Conservation (phyloP, 352 stramenopile species). For the Phytophthora constricta region DNA sequence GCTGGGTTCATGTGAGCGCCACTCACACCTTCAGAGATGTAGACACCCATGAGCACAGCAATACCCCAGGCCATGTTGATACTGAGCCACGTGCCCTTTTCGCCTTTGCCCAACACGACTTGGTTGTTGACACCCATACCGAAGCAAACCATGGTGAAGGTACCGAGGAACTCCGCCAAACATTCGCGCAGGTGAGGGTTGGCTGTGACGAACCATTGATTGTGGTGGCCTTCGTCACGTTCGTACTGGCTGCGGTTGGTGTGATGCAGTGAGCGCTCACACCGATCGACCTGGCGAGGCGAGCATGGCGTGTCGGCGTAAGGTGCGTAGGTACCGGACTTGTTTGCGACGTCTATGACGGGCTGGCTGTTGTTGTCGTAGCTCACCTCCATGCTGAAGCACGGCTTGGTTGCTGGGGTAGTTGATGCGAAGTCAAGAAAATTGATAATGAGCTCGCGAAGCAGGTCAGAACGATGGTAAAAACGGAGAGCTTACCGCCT, state of each 20-base stretch:
- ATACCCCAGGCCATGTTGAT: slow-evolving; percentile 67
- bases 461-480: too few species aligned
- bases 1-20: slow-evolving; percentile 68
- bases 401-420: slow-evolving; percentile 5
- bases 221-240: slow-evolving; percentile 24
- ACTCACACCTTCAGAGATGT: slow-evolving; percentile 56
- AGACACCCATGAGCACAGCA: slow-evolving; percentile 62
- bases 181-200: slow-evolving; percentile 48
- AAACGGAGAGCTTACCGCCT: too few species aligned
- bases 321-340: slow-evolving; percentile 32
- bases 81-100: slow-evolving; percentile 65
- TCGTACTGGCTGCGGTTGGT: slow-evolving; percentile 41
- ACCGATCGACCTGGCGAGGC: slow-evolving; percentile 20
- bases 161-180: slow-evolving; percentile 52
- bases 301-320: slow-evolving; percentile 33
- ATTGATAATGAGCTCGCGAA: slow-evolving; percentile 17
- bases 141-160: slow-evolving; percentile 62
- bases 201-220: slow-evolving; percentile 30
- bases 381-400: slow-evolving; percentile 27
- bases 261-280: slow-evolving; percentile 39
- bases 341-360: slow-evolving; percentile 36
- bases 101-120: slow-evolving; percentile 49
- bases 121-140: slow-evolving; percentile 71
- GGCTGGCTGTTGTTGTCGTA: slow-evolving; percentile 27
- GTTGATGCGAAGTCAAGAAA: slow-evolving; percentile 10